Percentiles rank a stretch among this genome's conserved stretches.
phyloP scores from a whole-genome alignment of 805 yeast species.

The Spathaspora sp. region DNA sequence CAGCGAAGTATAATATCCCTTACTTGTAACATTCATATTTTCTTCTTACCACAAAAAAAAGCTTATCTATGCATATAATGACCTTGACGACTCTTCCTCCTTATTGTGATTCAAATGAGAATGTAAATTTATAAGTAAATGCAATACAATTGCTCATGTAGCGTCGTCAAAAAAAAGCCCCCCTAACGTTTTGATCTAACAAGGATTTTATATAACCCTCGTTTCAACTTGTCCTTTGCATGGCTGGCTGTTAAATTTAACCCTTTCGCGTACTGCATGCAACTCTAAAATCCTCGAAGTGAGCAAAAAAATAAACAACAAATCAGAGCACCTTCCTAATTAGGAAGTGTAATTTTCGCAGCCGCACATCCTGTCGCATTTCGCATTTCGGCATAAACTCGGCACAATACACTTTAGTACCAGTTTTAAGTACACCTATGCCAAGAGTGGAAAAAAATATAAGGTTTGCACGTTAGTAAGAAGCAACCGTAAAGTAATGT shows the following conservation, averaged over 20 bases:
- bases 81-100: background rate
- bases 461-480: too few relatives aligned
- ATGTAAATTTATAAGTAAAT: background rate
- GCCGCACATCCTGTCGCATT: background rate
- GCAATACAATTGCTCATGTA: background rate
- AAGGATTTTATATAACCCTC: background rate
- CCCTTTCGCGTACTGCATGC: background rate
- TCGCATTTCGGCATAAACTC: too few relatives aligned
- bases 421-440: too few relatives aligned
- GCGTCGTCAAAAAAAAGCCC: background rate
- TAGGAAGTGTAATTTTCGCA: background rate
- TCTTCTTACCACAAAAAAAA: background rate
- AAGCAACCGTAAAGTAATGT: too few relatives aligned
- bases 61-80: background rate
- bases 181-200: background rate
- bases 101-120: background rate
- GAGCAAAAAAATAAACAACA: background rate
- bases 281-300: background rate
- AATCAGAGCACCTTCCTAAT: background rate
- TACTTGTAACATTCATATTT: slow-evolving; percentile 37
- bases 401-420: too few relatives aligned
- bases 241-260: background rate
- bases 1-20: slow-evolving; percentile 37
- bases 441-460: too few relatives aligned
- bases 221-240: background rate